Evolutionary conservation across 306 rosid genomes (phyloP).

Genomic region (Cicer cuneatum): DNA sequence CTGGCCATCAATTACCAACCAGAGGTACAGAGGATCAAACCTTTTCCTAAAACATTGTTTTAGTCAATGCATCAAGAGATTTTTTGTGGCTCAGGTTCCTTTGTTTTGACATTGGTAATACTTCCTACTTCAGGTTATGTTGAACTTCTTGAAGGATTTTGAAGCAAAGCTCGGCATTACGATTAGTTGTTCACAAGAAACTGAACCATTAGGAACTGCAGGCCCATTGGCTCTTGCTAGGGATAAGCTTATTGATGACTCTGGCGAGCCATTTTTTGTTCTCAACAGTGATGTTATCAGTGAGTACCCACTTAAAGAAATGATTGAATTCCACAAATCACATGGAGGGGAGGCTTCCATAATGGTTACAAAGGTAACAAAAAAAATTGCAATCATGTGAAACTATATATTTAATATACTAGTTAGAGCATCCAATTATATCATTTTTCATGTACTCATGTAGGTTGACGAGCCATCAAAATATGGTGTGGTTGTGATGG

Average conservation of each 20-base stretch:
- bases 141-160: conserved; percentile 92
- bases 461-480: conserved; percentile 99
- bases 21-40: conserved; percentile 61
- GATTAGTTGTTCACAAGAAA: conserved; percentile 99
- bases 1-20: conserved; percentile 99
- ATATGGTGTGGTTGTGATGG: conserved; percentile 95
- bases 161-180: conserved; percentile 89
- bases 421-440: conserved; percentile 20
- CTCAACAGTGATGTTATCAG: conserved; percentile 99
- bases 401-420: conserved; percentile 1
- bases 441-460: conserved; percentile 48
- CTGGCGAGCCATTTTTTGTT: conserved; percentile 96
- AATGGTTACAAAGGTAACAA: conserved; percentile 96
- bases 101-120: conserved; percentile 27
- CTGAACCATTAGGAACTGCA: conserved; percentile 98
- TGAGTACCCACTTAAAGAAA: conserved; percentile 90
- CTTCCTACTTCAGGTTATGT: conserved; percentile 75
- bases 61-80: conserved; percentile 33
- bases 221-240: conserved; percentile 99
- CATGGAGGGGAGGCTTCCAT: conserved; percentile 99
- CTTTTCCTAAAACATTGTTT: conserved; percentile 30
- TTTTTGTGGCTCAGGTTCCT: conserved; percentile 36
- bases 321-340: conserved; percentile 86
- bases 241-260: conserved; percentile 81
- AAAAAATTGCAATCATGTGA: conserved; percentile 5